Percentiles rank a stretch among this genome's conserved stretches.
Evolutionary conservation across 140 eudicot species (phyloP).

Genomic region (Erigeron philadelphicus): DNA sequence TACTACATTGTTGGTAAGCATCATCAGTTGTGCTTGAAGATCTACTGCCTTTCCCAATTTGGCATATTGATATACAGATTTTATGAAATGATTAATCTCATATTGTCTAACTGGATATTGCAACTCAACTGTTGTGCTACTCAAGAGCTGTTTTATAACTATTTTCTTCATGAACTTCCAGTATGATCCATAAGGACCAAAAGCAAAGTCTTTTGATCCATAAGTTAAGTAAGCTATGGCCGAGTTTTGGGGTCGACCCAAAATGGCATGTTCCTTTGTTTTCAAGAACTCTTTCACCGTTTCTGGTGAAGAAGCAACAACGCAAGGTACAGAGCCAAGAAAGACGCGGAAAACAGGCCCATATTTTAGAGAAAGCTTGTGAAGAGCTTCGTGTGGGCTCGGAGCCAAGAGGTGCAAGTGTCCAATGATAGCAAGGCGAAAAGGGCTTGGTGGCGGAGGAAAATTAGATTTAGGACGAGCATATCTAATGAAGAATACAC

Average conservation of each 20-base stretch:
- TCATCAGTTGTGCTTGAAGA: constrained; percentile 39
- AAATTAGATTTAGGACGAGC: constrained; percentile 17
- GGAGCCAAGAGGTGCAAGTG: constrained; percentile 61
- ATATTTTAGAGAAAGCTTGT: background rate
- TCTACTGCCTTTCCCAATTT: constrained; percentile 28
- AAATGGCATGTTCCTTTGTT: constrained; percentile 35
- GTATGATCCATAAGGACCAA: constrained; percentile 44
- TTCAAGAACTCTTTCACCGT: constrained; percentile 44
- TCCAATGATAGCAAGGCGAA: constrained; percentile 49
- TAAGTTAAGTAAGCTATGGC: constrained; percentile 34
- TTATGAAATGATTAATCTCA: constrained; percentile 33
- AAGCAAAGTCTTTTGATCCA: constrained; percentile 33
- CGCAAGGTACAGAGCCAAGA: constrained; percentile 44
- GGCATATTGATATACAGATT: constrained; percentile 25
- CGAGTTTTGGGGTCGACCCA: constrained; percentile 36
- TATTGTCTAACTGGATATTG: constrained; percentile 40
- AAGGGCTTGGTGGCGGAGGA: constrained; percentile 45
- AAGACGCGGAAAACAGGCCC: constrained; percentile 42
- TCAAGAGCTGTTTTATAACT: constrained; percentile 49
- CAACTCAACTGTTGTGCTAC: constrained; percentile 42
- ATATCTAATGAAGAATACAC: constrained; percentile 14
- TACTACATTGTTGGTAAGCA: constrained; percentile 45
- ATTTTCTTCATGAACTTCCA: constrained; percentile 49
- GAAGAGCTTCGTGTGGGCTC: constrained; percentile 46
- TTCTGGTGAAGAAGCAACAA: constrained; percentile 48